Evolutionary conservation across 768 basidiomycete species (phyloP), one percentile per base, ranked within the genome.

Genomic region (Crassisporium funariophilum): DNA sequence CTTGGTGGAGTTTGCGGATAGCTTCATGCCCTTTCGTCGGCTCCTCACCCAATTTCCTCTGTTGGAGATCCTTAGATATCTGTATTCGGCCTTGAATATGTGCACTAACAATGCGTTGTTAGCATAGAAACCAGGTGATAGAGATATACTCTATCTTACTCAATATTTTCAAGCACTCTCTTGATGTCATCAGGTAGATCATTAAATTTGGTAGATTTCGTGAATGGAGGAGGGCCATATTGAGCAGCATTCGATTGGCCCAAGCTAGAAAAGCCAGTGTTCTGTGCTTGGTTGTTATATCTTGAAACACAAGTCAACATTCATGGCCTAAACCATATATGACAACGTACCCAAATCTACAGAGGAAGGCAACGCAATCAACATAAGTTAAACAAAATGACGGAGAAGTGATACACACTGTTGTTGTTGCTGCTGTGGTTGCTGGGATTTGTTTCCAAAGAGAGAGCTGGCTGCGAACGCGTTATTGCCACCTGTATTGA

Each of bases 51-150:
- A 90, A 71, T 60, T 88, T 87, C 42, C 84, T 78, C 58, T 85
- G 82, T 50, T 86, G 85, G 15, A 91, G 67, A 36, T 90, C 86
- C 55, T 87, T 88, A 58, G 84, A 83, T 48, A 91, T 88, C 55
- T 91, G 88, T 1, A 88, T 72, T 19, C 86, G 83, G 21, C 85
- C 84, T 68, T 91, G 87, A 20, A 90, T 88, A 50, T 83, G 75
- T 6, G 81, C 62, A 46, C 88, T 90, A 31, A n/a, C n/a, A n/a
- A n/a, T n/a, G n/a, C n/a, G n/a, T n/a, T n/a, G n/a, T 31, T 5
- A 10, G 29, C 29, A 11, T 31, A 31, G 10, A 7, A 29, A 29
- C 13, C 29, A 31, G 29, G 29, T 46, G 33, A 43, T 12, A 42
- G 15, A 35, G 37, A 41, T 58, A 27, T n/a, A 8, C 41, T 19